Evolutionary conservation across 2,329 filamentous ascomycete genomes (phyloP).

Genomic region (Peltaster fructicola): DNA sequence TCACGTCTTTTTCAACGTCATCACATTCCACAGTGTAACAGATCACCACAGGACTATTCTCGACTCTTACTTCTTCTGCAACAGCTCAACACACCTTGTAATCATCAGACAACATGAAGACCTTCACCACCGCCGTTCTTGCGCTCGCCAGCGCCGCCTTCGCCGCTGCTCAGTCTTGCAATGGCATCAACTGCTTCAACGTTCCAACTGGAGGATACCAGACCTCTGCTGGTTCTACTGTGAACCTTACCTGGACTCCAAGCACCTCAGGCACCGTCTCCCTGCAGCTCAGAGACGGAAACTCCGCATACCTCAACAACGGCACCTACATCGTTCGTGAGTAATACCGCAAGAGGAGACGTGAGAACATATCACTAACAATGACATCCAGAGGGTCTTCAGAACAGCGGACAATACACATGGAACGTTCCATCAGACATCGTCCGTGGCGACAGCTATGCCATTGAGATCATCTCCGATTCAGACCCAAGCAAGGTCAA

Average conservation of each 20-base stretch:
- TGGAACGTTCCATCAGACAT: constrained; percentile 28
- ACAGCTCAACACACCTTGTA: too few species aligned
- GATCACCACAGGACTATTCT: too few species aligned
- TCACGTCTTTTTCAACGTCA: too few species aligned
- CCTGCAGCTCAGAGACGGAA: constrained; percentile 27
- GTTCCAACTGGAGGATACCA: constrained; percentile 24
- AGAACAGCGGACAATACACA: constrained; percentile 32
- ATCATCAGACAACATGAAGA: too few species aligned
- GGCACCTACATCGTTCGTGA: constrained; percentile 16
- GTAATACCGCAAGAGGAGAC: constrained; percentile 5
- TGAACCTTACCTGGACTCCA: constrained; percentile 31
- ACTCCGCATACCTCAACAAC: constrained; percentile 20
- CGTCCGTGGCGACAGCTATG: constrained; percentile 30
- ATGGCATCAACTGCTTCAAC: constrained; percentile 29
- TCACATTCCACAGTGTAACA: too few species aligned
- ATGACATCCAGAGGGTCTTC: constrained; percentile 23
- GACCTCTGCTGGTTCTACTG: constrained; percentile 29
- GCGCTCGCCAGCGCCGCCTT: constrained; percentile 28
- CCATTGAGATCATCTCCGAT: constrained; percentile 35
- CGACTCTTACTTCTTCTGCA: too few species aligned
- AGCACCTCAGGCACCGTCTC: constrained; percentile 33
- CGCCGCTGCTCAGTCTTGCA: constrained; percentile 19
- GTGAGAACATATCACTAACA: too few species aligned
- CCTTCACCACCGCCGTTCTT: constrained; percentile 24
- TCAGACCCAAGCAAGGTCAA: constrained; percentile 26